Evolutionary conservation across 257 asterid species (phyloP), one percentile per base, ranked within the genome.

Genomic region (Salvia miltiorrhiza): DNA sequence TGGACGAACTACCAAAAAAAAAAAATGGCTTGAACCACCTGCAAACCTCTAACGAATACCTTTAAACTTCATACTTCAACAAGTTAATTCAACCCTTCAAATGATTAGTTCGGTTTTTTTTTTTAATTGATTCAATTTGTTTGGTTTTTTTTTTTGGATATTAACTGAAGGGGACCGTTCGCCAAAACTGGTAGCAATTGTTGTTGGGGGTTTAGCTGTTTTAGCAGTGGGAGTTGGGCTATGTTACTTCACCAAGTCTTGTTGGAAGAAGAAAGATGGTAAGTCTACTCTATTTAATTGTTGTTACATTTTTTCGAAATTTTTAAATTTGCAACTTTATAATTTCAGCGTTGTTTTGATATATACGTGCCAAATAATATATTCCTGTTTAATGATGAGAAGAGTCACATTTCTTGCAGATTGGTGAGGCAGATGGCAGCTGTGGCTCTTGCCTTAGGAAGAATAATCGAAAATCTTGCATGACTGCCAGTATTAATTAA

Each of bases 261-360:
- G 76, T 73, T 83, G 86, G 23, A 82, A 76, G 81, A 84, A 76
- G 45, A 79, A 74, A 44, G 85, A 90, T 64, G 90, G 95, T 87
- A 80, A 72, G 78, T 26, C 16, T 63, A n/a, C 24, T 63, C 17
- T 8, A 30, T 67, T 64, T 26, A n/a, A n/a, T n/a, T n/a, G n/a
- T 45, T 49, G 1, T 9, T 45, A 45, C n/a, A 1, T 0, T 49
- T 8, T 5, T 49, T 2, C 55, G 20, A 17, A 2, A 7, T 2
- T 19, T 0, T 19, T 10, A 9, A 30, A 1, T 50, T 19, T 8
- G 26, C 26, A 16, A 16, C 56, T 19, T 4, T 4, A 63, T 10
- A n/a, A n/a, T n/a, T 3, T 21, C n/a, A 9, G 5, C 2, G 19
- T 9, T 35, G 12, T 30, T 30, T 30, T 30, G 0, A 4, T 30